Conservation (phyloP, 139 green algal genomes). For the Medakamo hakoo region DNA sequence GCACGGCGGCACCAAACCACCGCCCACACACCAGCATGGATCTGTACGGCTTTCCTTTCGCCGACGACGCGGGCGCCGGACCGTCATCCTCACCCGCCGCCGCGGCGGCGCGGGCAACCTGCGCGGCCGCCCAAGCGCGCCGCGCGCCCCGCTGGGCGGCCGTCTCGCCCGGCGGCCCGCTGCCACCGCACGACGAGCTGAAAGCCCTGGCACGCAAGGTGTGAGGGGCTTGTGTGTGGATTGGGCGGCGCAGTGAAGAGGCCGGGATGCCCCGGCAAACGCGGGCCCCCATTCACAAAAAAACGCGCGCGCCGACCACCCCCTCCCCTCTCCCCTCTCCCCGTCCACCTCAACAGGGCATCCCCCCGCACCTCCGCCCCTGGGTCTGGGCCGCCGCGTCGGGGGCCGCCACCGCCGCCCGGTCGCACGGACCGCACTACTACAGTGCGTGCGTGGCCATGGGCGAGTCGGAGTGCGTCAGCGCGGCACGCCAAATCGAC, state of each 20-base stretch:
- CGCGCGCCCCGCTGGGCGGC: background rate
- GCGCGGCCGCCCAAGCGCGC: no score
- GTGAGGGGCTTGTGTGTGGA: background rate
- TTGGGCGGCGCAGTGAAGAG: conserved; percentile 5
- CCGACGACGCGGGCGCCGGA: background rate
- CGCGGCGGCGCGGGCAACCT: background rate
- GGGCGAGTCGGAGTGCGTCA: conserved; percentile 13
- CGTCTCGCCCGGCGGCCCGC: background rate
- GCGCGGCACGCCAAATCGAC: conserved; percentile 45
- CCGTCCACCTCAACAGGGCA: conserved; percentile 16
- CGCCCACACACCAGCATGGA: background rate
- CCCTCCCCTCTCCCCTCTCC: no score
- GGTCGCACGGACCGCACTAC: conserved; percentile 22
- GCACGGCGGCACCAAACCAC: background rate
- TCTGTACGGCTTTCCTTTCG: background rate
- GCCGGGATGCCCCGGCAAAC: no score
- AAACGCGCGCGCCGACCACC: no score
- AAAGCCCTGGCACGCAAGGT: conserved; percentile 43
- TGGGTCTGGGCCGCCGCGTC: conserved; percentile 44
- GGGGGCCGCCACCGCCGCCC: conserved; percentile 17
- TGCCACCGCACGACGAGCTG: conserved; percentile 18
- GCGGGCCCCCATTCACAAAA: no score
- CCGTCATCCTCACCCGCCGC: no score
- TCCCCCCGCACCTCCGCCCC: conserved; percentile 31
- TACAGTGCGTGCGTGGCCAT: conserved; percentile 27